Base-by-base conservation (phyloP, 78 protist species). In the Chrysochromulina tobinii region DNA sequence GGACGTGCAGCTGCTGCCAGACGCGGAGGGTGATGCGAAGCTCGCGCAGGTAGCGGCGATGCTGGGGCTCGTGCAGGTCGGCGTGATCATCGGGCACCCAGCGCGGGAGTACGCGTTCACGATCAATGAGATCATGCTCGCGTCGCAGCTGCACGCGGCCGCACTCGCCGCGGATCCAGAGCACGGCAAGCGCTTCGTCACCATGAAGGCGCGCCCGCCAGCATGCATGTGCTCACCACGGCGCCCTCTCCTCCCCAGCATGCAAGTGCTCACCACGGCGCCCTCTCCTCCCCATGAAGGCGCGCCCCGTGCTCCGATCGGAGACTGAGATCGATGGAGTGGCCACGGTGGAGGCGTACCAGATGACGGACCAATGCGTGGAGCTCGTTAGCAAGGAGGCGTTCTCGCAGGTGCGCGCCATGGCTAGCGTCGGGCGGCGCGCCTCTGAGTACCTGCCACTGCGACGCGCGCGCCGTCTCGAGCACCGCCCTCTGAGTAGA, bases 341-440 rank as follows among this genome's bases (percentile, higher is more conserved):
- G 18, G 85, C 85, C 48, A 77, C 85, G 27, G 15, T 77, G 54
- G 85, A 77, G 85, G 85, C 85, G 27, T 77, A 77, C 61, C 85
- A 77, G 85, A 9, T 77, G 50, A 77, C 61, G 6, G 85, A 77
- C 61, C 85, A 77, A 59, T 48, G 61, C 61, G 48, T 53, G 8
- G 61, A 0, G n/a, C 85, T 72, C 50, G 50, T 11, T 0, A 0
- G 6, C 20, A 1, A 1, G 20, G 81, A 48, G 27, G 81, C 81
- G 3, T 72, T 77, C 85, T 38, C 55, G 85, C 54, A 50, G 61
- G 27, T 1, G 8, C 9, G 48, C 38, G 38, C 38, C 38, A 38
- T 38, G 38, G 38, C 38, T 38, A 38, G 38, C 38, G 38, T 38
- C 38, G 38, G 38, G 38, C 38, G 38, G 38, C 38, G 38, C 38